Percentiles rank a stretch among this genome's conserved stretches.
Evolutionary conservation across 345 rosid genomes (phyloP).

Genomic region (Citrus trifoliata): DNA sequence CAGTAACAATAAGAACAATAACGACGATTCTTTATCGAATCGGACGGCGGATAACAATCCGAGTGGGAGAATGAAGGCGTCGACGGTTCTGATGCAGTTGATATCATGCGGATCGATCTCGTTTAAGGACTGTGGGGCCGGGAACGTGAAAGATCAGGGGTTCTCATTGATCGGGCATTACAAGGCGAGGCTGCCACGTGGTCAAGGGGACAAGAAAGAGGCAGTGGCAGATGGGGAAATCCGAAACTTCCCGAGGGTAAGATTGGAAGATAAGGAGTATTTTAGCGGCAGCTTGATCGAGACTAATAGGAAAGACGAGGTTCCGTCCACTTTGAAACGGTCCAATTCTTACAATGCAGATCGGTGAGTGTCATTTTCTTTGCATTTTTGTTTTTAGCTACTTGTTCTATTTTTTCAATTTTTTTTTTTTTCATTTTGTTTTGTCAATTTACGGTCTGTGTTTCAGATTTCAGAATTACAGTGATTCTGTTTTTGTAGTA

Average conservation of each 20-base stretch:
- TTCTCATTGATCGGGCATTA: slow-evolving; percentile 47
- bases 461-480: not conserved
- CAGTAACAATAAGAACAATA: slow-evolving; percentile 37
- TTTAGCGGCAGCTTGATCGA: slow-evolving; percentile 95
- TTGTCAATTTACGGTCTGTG: not conserved
- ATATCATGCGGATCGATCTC: slow-evolving; percentile 89
- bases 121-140: slow-evolving; percentile 68
- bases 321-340: slow-evolving; percentile 57
- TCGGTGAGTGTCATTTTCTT: slow-evolving; percentile 36
- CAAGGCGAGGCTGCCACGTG: slow-evolving; percentile 48
- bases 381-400: not conserved
- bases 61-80: slow-evolving; percentile 67
- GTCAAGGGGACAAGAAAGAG: slow-evolving; percentile 37
- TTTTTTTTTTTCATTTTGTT: no score
- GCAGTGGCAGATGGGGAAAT: slow-evolving; percentile 36
- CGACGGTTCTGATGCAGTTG: slow-evolving; percentile 89
- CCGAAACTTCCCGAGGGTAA: slow-evolving; percentile 42
- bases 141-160: slow-evolving; percentile 59
- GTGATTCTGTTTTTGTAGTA: not conserved
- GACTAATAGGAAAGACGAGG: slow-evolving; percentile 46
- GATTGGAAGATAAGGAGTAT: slow-evolving; percentile 77
- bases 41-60: slow-evolving; percentile 42
- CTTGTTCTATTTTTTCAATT: not conserved
- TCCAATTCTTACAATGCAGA: slow-evolving; percentile 83
- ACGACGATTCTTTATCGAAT: slow-evolving; percentile 14